phyloP scores from a whole-genome alignment of 2,329 filamentous ascomycete genomes.

The Diplocarpon mali region DNA sequence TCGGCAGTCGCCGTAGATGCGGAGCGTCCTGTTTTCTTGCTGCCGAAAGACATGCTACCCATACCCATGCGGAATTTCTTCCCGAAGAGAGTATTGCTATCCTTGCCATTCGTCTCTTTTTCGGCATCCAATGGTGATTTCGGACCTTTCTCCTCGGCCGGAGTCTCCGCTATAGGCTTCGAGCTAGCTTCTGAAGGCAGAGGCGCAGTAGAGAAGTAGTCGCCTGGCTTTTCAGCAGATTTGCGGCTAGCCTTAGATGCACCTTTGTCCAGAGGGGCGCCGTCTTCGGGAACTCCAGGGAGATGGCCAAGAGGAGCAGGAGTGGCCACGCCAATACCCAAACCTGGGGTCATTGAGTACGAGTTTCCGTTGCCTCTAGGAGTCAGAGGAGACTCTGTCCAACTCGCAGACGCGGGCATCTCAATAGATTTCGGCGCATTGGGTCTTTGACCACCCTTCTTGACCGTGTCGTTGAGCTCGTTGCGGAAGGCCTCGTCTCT shows the following conservation, averaged over 20 bases:
- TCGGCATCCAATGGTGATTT: constrained; percentile 44
- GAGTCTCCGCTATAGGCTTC: constrained; percentile 31
- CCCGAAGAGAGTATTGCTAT: constrained; percentile 55
- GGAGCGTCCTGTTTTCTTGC: constrained; percentile 72
- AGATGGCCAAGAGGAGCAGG: constrained; percentile 36
- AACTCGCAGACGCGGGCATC: constrained; percentile 34
- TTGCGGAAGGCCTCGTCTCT: constrained; percentile 67
- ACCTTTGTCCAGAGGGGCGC: constrained; percentile 41
- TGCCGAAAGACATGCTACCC: constrained; percentile 48
- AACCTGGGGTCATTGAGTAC: constrained; percentile 58
- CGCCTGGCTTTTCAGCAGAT: constrained; percentile 51
- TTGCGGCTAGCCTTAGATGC: constrained; percentile 44
- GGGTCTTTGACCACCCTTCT: constrained; percentile 45
- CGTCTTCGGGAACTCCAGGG: constrained; percentile 39
- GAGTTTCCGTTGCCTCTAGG: constrained; percentile 55
- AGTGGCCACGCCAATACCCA: constrained; percentile 69
- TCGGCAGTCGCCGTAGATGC: constrained; percentile 50
- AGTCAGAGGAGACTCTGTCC: constrained; percentile 38
- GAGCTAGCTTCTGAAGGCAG: constrained; percentile 37
- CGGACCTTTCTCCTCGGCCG: constrained; percentile 30
- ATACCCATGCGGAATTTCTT: constrained; percentile 67
- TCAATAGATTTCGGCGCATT: constrained; percentile 52
- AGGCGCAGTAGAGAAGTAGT: constrained; percentile 64
- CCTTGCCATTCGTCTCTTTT: constrained; percentile 51
- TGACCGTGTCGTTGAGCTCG: constrained; percentile 50